These are phyloP conservation scores for Pinus taeda DNA, from an alignment of 75 land plant species.

Conservation along the genomic window DNA sequence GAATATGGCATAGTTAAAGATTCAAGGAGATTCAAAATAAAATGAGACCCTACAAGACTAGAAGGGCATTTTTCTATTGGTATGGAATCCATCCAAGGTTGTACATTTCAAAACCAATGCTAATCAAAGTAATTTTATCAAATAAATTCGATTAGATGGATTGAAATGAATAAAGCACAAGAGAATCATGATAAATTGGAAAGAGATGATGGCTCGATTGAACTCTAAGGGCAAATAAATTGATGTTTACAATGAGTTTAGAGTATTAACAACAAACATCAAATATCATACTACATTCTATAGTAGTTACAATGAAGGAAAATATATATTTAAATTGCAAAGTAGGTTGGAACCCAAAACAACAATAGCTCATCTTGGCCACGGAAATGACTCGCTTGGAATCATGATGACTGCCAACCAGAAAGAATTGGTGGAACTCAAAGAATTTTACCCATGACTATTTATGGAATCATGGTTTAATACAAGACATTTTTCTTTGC, in stretches of 20 bases:
- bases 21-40: too few relatives aligned
- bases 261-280: conserved; percentile 35
- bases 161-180: too few relatives aligned
- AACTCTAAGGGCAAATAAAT: conserved; percentile 16
- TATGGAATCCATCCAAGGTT: too few relatives aligned
- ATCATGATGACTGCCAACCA: conserved; percentile 27
- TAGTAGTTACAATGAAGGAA: conserved; percentile 42
- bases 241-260: conserved; percentile 24
- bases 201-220: background rate
- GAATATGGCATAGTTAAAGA: too few relatives aligned
- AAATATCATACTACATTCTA: conserved; percentile 49
- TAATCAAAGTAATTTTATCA: too few relatives aligned
- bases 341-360: conserved; percentile 6
- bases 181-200: conserved; percentile 11
- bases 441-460: conserved; percentile 19
- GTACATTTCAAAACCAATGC: too few relatives aligned
- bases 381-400: conserved; percentile 31
- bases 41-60: too few relatives aligned
- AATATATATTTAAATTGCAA: conserved; percentile 27
- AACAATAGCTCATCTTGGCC: conserved; percentile 15
- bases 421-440: background rate
- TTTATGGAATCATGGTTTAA: conserved; percentile 57
- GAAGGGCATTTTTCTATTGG: too few relatives aligned
- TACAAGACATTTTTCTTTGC: conserved; percentile 72
- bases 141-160: too few relatives aligned